These are phyloP conservation scores for Dactylellina haptotyla DNA, from an alignment of 2,329 filamentous ascomycete species.

Conservation along the genomic window DNA sequence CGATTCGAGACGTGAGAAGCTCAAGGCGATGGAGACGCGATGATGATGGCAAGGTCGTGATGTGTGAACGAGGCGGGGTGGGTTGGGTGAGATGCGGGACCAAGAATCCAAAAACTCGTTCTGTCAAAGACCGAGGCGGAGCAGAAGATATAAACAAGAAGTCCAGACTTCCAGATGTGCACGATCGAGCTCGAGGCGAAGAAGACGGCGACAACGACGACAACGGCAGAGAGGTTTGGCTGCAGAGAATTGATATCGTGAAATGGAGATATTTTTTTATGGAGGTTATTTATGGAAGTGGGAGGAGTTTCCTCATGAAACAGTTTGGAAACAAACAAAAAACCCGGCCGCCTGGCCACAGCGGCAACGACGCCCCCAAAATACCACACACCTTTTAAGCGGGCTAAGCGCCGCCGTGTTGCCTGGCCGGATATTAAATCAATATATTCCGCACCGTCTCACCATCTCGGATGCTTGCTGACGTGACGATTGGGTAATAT, in stretches of 20 bases:
- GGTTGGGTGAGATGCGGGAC: constrained; percentile 14
- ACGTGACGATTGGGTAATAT: too few relatives aligned
- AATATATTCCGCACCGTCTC: too few relatives aligned
- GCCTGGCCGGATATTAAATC: not conserved
- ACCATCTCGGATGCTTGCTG: too few relatives aligned
- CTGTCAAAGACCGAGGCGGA: constrained; percentile 51
- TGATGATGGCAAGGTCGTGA: not conserved
- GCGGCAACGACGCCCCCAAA: constrained; percentile 32
- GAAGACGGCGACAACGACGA: not conserved
- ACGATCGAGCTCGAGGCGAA: constrained; percentile 15
- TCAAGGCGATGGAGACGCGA: not conserved
- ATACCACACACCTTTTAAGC: constrained; percentile 44
- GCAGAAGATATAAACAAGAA: constrained; percentile 41
- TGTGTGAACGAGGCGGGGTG: not conserved
- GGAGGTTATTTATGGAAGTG: constrained; percentile 44
- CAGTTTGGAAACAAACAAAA: constrained; percentile 49
- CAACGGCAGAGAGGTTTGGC: not conserved
- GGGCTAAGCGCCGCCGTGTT: constrained; percentile 44
- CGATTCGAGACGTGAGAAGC: not conserved
- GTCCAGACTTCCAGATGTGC: constrained; percentile 49
- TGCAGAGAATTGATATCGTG: constrained; percentile 7
- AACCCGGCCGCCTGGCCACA: constrained; percentile 27
- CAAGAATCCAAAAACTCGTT: constrained; percentile 49
- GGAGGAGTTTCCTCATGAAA: constrained; percentile 47
- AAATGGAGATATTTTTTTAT: constrained; percentile 24